These are phyloP conservation scores for Theobroma grandiflorum DNA, from an alignment of 441 rosid genomes.

Conservation along the genomic window DNA sequence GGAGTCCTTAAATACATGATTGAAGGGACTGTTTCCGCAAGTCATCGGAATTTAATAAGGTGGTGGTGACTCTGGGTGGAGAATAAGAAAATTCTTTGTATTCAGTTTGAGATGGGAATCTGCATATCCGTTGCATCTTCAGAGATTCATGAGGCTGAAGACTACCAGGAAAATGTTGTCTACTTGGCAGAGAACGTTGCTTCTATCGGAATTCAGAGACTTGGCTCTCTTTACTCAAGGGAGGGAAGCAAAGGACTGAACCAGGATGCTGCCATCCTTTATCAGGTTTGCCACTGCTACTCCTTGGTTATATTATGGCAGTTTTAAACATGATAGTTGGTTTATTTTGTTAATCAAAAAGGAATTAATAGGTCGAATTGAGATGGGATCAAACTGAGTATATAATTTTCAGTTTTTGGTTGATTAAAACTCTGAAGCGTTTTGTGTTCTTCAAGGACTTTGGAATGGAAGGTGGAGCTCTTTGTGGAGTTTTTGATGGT, in stretches of 20 bases:
- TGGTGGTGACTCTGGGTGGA: constrained; percentile 20
- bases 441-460: constrained; percentile 54
- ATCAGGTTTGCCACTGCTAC: constrained; percentile 47
- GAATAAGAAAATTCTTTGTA: neutral
- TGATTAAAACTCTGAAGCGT: neutral
- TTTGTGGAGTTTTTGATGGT: constrained; percentile 88
- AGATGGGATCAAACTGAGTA: neutral
- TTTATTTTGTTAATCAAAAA: neutral
- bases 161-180: constrained; percentile 55
- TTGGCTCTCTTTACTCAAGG: constrained; percentile 64
- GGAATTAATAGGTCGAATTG: neutral
- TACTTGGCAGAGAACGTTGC: constrained; percentile 32
- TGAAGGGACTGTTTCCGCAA: constrained; percentile 26
- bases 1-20: constrained; percentile 37
- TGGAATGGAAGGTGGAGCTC: constrained; percentile 61
- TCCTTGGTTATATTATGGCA: neutral
- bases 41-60: constrained; percentile 28
- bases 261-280: constrained; percentile 83
- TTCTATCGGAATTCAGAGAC: constrained; percentile 33
- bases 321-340: neutral
- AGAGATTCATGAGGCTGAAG: constrained; percentile 60
- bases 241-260: constrained; percentile 78
- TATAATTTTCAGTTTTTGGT: neutral
- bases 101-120: constrained; percentile 66
- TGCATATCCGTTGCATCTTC: constrained; percentile 75